phyloP scores from a whole-genome alignment of 805 yeast genomes.

The Starmerella tilneyi region DNA sequence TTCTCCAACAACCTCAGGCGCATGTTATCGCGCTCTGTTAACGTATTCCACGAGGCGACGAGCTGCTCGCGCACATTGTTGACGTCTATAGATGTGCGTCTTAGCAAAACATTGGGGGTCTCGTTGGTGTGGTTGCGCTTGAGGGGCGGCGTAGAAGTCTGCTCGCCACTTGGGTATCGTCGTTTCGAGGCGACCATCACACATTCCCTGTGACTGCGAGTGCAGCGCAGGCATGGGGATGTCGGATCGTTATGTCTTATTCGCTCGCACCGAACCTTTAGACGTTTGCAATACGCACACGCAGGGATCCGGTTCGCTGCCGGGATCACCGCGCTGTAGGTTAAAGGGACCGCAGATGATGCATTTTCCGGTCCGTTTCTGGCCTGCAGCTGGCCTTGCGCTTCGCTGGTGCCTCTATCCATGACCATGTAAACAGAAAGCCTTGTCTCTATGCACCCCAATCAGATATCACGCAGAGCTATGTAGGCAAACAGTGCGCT shows the following conservation, averaged over 20 bases:
- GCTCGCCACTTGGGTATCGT: not conserved
- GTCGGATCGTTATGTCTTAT: conserved; percentile 46
- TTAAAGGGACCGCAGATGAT: too few relatives aligned
- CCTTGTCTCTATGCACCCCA: too few relatives aligned
- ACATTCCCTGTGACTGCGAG: conserved; percentile 53
- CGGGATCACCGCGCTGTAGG: not conserved
- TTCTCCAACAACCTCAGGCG: conserved; percentile 38
- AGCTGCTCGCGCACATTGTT: conserved; percentile 23
- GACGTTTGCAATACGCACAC: conserved; percentile 51
- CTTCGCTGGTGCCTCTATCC: too few relatives aligned
- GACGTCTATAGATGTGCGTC: conserved; percentile 6
- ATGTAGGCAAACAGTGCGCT: too few relatives aligned
- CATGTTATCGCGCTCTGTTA: conserved; percentile 40
- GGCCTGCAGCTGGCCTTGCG: too few relatives aligned
- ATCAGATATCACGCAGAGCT: too few relatives aligned
- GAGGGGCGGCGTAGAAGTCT: not conserved
- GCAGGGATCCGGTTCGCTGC: conserved; percentile 23
- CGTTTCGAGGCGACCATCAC: conserved; percentile 28
- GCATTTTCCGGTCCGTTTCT: too few relatives aligned
- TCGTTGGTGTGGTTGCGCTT: not conserved
- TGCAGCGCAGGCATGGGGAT: conserved; percentile 66
- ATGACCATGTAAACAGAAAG: too few relatives aligned
- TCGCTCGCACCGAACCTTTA: conserved; percentile 79
- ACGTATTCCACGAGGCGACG: conserved; percentile 23
- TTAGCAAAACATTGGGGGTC: not conserved